Conservation (phyloP, 2,329 filamentous ascomycete genomes). For the Zymoseptoria brevis region DNA sequence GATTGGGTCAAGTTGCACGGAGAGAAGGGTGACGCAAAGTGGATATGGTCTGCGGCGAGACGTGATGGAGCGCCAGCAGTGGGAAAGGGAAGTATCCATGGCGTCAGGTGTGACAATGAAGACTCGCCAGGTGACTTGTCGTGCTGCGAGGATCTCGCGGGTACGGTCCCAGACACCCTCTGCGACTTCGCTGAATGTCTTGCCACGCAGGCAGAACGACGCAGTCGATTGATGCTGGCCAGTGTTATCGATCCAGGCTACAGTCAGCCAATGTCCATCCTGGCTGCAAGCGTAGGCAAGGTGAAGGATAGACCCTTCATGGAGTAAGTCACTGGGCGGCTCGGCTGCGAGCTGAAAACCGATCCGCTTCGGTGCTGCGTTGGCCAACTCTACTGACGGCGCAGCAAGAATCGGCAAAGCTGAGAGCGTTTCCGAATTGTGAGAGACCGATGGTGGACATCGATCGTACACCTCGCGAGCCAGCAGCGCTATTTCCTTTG, state of each 20-base stretch:
- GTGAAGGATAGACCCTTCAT: constrained; percentile 74
- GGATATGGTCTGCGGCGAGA: constrained; percentile 32
- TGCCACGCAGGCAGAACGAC: constrained; percentile 61
- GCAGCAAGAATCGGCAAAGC: constrained; percentile 48
- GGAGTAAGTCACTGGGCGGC: constrained; percentile 63
- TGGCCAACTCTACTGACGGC: constrained; percentile 65
- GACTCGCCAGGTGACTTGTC: constrained; percentile 68
- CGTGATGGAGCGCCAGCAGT: constrained; percentile 20
- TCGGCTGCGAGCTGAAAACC: constrained; percentile 64
- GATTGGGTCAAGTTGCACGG: constrained; percentile 13
- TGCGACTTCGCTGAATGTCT: constrained; percentile 57
- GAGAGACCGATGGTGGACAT: constrained; percentile 43
- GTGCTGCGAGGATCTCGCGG: constrained; percentile 56
- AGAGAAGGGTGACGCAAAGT: constrained; percentile 25
- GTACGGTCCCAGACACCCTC: constrained; percentile 74
- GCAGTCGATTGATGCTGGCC: constrained; percentile 65
- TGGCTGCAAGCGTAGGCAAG: constrained; percentile 69
- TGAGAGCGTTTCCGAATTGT: constrained; percentile 19
- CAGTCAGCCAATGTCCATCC: constrained; percentile 70
- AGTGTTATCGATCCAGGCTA: constrained; percentile 71
- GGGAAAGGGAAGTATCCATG: constrained; percentile 11
- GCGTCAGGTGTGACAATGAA: constrained; percentile 48
- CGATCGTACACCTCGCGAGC: constrained; percentile 73
- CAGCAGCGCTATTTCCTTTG: constrained; percentile 44
- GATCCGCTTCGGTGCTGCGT: constrained; percentile 59